Evolutionary conservation across 306 rosid genomes (phyloP).

Genomic region (Benincasa hispida): DNA sequence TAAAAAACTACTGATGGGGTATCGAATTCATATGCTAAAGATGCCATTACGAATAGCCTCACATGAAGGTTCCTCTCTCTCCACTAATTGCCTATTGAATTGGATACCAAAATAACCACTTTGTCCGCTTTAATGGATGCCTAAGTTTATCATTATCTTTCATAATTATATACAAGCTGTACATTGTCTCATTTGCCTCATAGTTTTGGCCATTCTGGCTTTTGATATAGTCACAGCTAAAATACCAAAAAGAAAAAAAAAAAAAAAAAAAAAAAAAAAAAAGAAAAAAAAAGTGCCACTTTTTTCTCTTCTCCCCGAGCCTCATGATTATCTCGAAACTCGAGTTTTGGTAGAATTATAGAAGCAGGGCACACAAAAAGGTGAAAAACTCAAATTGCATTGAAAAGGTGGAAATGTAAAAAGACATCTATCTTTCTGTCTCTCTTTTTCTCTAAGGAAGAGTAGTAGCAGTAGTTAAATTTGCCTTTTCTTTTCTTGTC

Average conservation of each 20-base stretch:
- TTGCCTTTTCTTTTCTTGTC: background rate
- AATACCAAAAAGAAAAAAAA: background rate
- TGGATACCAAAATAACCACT: background rate
- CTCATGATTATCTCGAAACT: background rate
- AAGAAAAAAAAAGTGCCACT: too few species aligned
- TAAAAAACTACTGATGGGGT: constrained; percentile 20
- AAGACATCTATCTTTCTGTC: background rate
- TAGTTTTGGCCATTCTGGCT: background rate
- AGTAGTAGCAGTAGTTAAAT: background rate
- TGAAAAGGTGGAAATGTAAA: background rate
- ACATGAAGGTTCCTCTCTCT: background rate
- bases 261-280: background rate
- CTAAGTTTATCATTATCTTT: background rate
- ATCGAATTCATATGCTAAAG: constrained; percentile 23
- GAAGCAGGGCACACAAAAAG: constrained; percentile 3
- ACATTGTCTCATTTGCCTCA: background rate
- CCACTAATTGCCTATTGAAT: background rate
- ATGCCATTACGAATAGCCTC: constrained; percentile 15
- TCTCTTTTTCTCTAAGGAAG: background rate
- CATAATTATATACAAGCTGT: background rate
- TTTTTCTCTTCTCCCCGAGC: background rate
- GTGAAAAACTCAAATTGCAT: background rate
- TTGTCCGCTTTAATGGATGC: background rate
- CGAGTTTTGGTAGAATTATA: background rate
- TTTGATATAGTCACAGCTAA: background rate